A percentile compares a stretch with the other conserved stretches of the same genome.
Conservation (phyloP, 148 eudicot genomes). For the Cornus suecica region DNA sequence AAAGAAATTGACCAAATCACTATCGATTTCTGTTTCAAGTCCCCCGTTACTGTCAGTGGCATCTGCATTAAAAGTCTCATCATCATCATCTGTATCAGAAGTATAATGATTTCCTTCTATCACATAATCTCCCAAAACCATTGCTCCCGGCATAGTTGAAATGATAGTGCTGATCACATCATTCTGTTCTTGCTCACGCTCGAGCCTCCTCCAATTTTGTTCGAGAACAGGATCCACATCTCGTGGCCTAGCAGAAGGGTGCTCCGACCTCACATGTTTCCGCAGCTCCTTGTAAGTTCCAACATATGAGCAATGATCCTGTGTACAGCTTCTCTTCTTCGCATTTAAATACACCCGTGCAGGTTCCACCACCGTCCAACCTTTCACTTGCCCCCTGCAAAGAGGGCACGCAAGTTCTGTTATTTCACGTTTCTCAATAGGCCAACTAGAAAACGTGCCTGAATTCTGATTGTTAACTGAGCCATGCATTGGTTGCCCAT, state of each 20-base stretch:
- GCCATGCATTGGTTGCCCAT: conserved; percentile 15
- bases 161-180: conserved; percentile 57
- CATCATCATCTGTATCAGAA: conserved; percentile 45
- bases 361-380: conserved; percentile 62
- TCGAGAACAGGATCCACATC: conserved; percentile 59
- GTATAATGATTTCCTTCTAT: conserved; percentile 35
- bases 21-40: conserved; percentile 22
- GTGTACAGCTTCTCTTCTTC: conserved; percentile 52
- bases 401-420: conserved; percentile 59
- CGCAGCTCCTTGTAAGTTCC: conserved; percentile 56
- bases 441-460: conserved; percentile 21
- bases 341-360: conserved; percentile 47
- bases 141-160: conserved; percentile 63
- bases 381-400: conserved; percentile 71
- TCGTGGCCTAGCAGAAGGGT: conserved; percentile 54
- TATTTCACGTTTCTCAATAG: conserved; percentile 29
- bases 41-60: conserved; percentile 18
- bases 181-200: conserved; percentile 45
- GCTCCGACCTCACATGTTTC: conserved; percentile 52
- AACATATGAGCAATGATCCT: conserved; percentile 43
- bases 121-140: conserved; percentile 62
- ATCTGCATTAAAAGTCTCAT: conserved; percentile 33
- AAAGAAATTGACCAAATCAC: conserved; percentile 27
- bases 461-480: conserved; percentile 15
- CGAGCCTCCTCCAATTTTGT: conserved; percentile 56